A percentile compares a stretch with the other conserved stretches of the same genome.
Conservation (phyloP, 2,329 filamentous ascomycete species). For the Trichoderma oligosporum region DNA sequence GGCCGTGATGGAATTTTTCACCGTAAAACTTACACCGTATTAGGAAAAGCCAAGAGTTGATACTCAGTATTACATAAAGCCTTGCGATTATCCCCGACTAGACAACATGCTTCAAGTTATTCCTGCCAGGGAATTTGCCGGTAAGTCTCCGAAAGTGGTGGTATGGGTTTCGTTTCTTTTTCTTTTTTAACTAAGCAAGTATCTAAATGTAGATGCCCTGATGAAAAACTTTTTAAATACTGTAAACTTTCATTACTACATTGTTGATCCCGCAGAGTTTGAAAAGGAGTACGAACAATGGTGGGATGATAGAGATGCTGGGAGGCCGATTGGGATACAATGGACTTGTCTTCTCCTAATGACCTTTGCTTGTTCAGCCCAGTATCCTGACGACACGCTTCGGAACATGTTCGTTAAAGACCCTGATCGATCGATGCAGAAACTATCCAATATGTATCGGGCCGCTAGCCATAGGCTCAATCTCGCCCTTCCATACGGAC, state of each 20-base stretch:
- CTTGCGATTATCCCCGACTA: constrained; percentile 29
- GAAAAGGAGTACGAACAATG: constrained; percentile 36
- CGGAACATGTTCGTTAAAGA: constrained; percentile 32
- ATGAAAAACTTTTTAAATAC: constrained; percentile 38
- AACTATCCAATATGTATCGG: constrained; percentile 34
- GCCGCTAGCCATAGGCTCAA: constrained; percentile 33
- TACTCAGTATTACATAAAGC: constrained; percentile 21
- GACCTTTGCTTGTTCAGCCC: constrained; percentile 37
- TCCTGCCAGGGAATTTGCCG: constrained; percentile 35
- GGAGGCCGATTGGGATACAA: constrained; percentile 33
- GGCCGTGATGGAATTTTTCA: background rate
- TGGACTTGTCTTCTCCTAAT: constrained; percentile 39
- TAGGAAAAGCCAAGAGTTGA: constrained; percentile 23
- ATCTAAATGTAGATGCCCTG: constrained; percentile 30
- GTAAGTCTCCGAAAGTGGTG: no score
- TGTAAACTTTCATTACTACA: constrained; percentile 40
- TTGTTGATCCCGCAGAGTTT: constrained; percentile 36
- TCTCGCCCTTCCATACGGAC: constrained; percentile 32
- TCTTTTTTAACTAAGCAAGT: background rate
- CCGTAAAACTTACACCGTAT: background rate
- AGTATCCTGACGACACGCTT: constrained; percentile 33
- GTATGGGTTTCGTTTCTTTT: no score
- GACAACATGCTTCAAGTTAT: constrained; percentile 32
- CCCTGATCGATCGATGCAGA: constrained; percentile 29
- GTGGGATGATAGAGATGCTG: constrained; percentile 32